Evolutionary conservation across 2,329 filamentous ascomycete species (phyloP).

Genomic region (Colletotrichum liaoningense): DNA sequence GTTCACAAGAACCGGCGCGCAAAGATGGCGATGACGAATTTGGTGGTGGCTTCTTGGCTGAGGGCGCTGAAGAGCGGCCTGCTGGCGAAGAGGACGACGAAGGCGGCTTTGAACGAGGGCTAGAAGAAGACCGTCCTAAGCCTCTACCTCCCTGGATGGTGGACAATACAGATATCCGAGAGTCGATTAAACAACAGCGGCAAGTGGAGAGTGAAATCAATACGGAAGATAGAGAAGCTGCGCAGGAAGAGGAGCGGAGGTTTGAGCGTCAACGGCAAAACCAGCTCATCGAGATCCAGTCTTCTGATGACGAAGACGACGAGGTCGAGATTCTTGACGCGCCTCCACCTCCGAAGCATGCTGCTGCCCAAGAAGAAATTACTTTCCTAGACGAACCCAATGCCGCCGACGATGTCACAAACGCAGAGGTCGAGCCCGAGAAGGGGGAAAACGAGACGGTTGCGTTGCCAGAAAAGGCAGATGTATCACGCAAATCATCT

Average conservation of each 20-base stretch:
- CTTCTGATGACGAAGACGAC: slow-evolving; percentile 67
- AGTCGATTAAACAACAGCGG: slow-evolving; percentile 69
- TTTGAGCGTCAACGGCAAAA: slow-evolving; percentile 56
- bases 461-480: not conserved
- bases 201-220: slow-evolving; percentile 70
- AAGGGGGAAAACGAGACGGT: not conserved
- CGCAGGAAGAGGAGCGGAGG: slow-evolving; percentile 65
- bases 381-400: slow-evolving; percentile 30
- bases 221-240: slow-evolving; percentile 69
- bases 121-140: slow-evolving; percentile 56
- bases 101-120: slow-evolving; percentile 74
- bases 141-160: slow-evolving; percentile 82
- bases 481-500: not conserved
- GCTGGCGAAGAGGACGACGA: slow-evolving; percentile 58
- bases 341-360: slow-evolving; percentile 47
- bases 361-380: not conserved
- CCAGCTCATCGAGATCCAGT: slow-evolving; percentile 71
- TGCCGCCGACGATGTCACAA: not conserved
- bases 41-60: slow-evolving; percentile 51
- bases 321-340: slow-evolving; percentile 69
- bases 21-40: slow-evolving; percentile 38
- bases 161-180: slow-evolving; percentile 73
- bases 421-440: not conserved
- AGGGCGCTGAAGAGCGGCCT: slow-evolving; percentile 38
- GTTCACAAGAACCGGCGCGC: not conserved